These are phyloP conservation scores for Mimosa pudica DNA, from an alignment of 306 rosid genomes.

Conservation along the genomic window DNA sequence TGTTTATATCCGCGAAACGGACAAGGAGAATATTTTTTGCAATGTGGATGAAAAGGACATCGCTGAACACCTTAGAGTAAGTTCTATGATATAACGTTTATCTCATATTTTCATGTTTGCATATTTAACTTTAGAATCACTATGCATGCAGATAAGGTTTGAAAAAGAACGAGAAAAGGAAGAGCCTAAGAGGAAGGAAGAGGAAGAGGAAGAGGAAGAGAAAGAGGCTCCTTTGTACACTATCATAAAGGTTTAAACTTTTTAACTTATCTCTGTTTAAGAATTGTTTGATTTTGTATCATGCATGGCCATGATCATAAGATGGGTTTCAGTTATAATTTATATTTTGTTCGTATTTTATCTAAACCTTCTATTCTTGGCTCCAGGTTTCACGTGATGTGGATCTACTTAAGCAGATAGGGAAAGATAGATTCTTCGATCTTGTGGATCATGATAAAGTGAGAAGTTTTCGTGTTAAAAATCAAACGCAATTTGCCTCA, in stretches of 20 bases:
- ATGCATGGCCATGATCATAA: conserved; percentile 1
- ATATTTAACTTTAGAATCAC: conserved; percentile 16
- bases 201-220: conserved; percentile 64
- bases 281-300: conserved; percentile 6
- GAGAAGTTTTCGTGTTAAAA: conserved; percentile 74
- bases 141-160: conserved; percentile 69
- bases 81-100: conserved; percentile 24
- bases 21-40: conserved; percentile 86
- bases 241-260: conserved; percentile 64
- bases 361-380: neutral
- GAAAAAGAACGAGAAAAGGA: conserved; percentile 90
- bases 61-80: conserved; percentile 86
- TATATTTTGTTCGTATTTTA: neutral
- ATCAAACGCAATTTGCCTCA: conserved; percentile 57
- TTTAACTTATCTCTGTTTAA: neutral
- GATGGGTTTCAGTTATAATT: conserved; percentile 1
- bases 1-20: conserved; percentile 89
- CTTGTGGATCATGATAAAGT: conserved; percentile 98
- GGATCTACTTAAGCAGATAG: conserved; percentile 80
- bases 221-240: conserved; percentile 91
- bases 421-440: conserved; percentile 80
- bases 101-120: conserved; percentile 13
- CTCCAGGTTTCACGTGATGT: conserved; percentile 82
- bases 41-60: conserved; percentile 88
- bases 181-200: conserved; percentile 80